Conservation (phyloP, 345 rosid genomes). For the Aquilaria sinensis region DNA sequence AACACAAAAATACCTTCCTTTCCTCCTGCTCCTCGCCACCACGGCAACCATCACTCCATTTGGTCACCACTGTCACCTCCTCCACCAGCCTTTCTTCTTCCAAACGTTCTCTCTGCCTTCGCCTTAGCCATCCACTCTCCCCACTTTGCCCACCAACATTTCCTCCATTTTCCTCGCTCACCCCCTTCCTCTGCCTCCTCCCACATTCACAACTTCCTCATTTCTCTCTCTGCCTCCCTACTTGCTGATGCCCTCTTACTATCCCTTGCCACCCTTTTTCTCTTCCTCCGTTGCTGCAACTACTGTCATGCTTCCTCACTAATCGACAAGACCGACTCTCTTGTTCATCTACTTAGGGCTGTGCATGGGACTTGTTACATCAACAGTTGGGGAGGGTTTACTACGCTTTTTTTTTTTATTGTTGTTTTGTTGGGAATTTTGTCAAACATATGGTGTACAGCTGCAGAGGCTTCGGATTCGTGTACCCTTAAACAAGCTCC, state of each 20-base stretch:
- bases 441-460: constrained; percentile 30
- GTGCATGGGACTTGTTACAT: constrained; percentile 6
- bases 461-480: constrained; percentile 30
- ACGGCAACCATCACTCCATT: constrained; percentile 6
- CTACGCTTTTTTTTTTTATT: constrained; percentile 24
- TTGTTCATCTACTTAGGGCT: constrained; percentile 9
- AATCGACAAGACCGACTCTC: constrained; percentile 45
- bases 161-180: constrained; percentile 72
- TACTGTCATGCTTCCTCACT: constrained; percentile 20
- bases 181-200: constrained; percentile 22
- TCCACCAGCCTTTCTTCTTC: constrained; percentile 69
- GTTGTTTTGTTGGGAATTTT: constrained; percentile 29
- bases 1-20: constrained; percentile 1
- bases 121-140: constrained; percentile 31
- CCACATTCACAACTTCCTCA: constrained; percentile 27
- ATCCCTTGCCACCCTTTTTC: constrained; percentile 31
- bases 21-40: constrained; percentile 19
- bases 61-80: constrained; percentile 36
- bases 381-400: constrained; percentile 26
- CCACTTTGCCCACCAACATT: constrained; percentile 88
- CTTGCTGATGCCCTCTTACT: constrained; percentile 46
- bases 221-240: constrained; percentile 48
- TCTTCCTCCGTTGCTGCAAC: constrained; percentile 36
- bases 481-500: constrained; percentile 69
- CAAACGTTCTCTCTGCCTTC: constrained; percentile 33